Base-by-base conservation (phyloP, 108 stramenopile species). In the Conticribra guillardii region DNA sequence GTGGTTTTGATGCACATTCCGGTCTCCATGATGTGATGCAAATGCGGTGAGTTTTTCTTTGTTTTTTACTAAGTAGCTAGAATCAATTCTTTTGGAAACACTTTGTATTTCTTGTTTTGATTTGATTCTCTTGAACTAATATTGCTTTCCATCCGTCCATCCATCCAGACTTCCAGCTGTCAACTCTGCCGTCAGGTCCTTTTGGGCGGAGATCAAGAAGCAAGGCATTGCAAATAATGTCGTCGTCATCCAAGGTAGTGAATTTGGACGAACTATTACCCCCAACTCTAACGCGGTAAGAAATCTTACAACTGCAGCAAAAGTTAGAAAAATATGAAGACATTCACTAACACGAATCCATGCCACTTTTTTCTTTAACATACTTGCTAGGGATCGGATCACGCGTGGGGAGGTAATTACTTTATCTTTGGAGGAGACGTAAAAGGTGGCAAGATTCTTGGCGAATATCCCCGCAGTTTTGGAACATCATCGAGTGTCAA, bases 1-100 rank as follows among this genome's bases (percentile, higher is more conserved):
- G 87, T 23, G 81, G 81, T n/a, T 93, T 60, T 48, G 91, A 93
- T 75, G 74, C 79, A 18, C 91, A 93, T 50, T 45, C 51, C 45
- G 55, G 77, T 4, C 33, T 86, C 30, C 68, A 73, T 18, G 34
- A 31, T 14, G 58, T 30, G 11, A 29, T 87, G 52, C 45, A 50
- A 0, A 18, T n/a, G n/a, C n/a, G n/a, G n/a, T n/a, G n/a, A n/a
- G n/a, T n/a, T n/a, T n/a, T n/a, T n/a, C n/a, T n/a, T n/a, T n/a
- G n/a, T n/a, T n/a, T n/a, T n/a, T n/a, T n/a, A n/a, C n/a, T n/a
- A n/a, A n/a, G n/a, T n/a, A n/a, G n/a, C n/a, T n/a, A n/a, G n/a
- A n/a, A n/a, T n/a, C n/a, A n/a, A n/a, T n/a, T n/a, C n/a, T n/a
- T n/a, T n/a, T n/a, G n/a, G n/a, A n/a, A n/a, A n/a, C n/a, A n/a